Evolutionary conservation across 306 rosid genomes (phyloP).

Genomic region (Neltuma alba): DNA sequence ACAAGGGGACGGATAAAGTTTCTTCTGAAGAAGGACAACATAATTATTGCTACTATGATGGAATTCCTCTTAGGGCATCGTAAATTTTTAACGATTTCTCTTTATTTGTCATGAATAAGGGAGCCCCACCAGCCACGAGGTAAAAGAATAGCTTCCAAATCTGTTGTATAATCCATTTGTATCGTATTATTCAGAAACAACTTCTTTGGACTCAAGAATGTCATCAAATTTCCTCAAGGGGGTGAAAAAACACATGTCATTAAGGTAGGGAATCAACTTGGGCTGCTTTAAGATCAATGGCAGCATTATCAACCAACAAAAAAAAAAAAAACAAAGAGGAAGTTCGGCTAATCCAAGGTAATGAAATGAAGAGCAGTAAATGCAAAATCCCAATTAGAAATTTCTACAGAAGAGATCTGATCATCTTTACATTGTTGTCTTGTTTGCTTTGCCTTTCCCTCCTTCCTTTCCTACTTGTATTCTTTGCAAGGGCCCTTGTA

Average conservation of each 20-base stretch:
- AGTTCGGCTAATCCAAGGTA: too few relatives aligned
- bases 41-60: background rate
- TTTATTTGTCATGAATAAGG: background rate
- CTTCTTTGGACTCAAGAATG: background rate
- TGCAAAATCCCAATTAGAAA: background rate
- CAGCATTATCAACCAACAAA: background rate
- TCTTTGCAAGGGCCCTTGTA: too few relatives aligned
- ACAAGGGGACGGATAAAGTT: background rate
- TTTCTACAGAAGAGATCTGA: background rate
- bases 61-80: too few relatives aligned
- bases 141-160: background rate
- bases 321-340: background rate
- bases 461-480: too few relatives aligned
- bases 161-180: background rate
- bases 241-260: background rate
- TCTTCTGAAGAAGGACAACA: background rate
- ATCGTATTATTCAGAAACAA: background rate
- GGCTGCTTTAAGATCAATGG: background rate
- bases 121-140: background rate
- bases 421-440: background rate
- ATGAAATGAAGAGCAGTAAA: too few relatives aligned
- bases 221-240: too few relatives aligned
- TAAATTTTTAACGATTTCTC: too few relatives aligned
- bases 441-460: too few relatives aligned
- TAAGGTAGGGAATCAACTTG: background rate